phyloP scores from a whole-genome alignment of 768 basidiomycete genomes.

The Myochromella boudieri region DNA sequence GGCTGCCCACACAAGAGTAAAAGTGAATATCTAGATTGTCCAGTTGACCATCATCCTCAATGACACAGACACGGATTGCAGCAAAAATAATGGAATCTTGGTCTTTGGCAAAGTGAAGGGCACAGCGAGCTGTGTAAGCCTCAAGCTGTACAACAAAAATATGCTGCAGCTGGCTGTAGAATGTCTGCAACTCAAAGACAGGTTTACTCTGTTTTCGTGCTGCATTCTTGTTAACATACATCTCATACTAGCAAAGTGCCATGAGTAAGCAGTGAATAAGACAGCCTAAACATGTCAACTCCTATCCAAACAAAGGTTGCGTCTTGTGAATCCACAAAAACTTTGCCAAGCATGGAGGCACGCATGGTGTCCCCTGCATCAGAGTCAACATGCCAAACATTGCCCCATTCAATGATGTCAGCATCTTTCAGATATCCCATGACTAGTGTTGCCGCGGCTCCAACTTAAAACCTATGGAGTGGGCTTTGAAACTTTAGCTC shows the following conservation, averaged over 20 bases:
- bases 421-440: no score
- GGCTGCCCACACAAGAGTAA: slow-evolving; percentile 12
- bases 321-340: no score
- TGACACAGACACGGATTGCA: slow-evolving; percentile 18
- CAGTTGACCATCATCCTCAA: slow-evolving; percentile 10
- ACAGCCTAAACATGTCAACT: no score
- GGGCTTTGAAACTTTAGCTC: no score
- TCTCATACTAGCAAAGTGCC: neutral
- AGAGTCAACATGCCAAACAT: no score
- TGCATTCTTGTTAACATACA: neutral
- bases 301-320: no score
- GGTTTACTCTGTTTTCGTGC: neutral
- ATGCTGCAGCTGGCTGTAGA: slow-evolving; percentile 1
- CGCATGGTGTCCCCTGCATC: no score
- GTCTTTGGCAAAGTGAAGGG: neutral
- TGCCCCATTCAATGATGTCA: no score
- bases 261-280: no score
- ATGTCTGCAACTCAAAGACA: neutral
- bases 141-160: slow-evolving; percentile 5
- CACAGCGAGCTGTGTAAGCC: neutral
- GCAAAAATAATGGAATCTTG: slow-evolving; percentile 23
- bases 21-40: slow-evolving; percentile 19
- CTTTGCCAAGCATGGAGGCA: no score
- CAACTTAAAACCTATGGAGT: no score
- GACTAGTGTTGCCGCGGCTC: neutral